These are phyloP conservation scores for Cladosporium sp. DNA, from an alignment of 2,329 filamentous ascomycete genomes.

Conservation along the genomic window DNA sequence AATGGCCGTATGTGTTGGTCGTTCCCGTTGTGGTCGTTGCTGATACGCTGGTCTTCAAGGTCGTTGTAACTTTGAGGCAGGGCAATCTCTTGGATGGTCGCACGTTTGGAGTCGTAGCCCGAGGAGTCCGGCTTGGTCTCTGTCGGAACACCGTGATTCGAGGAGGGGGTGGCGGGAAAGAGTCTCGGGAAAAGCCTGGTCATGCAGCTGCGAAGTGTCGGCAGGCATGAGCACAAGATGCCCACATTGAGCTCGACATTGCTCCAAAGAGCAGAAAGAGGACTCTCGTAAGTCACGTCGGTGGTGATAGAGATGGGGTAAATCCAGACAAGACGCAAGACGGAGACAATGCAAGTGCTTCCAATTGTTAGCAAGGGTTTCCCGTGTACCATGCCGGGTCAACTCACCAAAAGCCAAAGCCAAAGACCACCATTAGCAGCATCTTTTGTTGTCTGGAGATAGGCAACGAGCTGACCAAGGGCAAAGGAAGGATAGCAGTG, in stretches of 20 bases:
- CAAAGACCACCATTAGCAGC: conserved; percentile 30
- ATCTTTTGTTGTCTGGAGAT: conserved; percentile 25
- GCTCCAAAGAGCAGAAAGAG: conserved; percentile 23
- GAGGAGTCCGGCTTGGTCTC: conserved; percentile 1
- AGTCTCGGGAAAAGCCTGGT: conserved; percentile 23
- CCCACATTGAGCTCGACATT: conserved; percentile 25
- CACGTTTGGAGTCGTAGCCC: not conserved
- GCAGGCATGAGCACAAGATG: conserved; percentile 26
- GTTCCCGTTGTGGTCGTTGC: not conserved
- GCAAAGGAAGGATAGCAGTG: conserved; percentile 29
- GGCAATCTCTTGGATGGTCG: conserved; percentile 6
- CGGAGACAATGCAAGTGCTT: conserved; percentile 24
- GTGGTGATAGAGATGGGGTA: conserved; percentile 19
- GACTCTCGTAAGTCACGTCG: conserved; percentile 24
- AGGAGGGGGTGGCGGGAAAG: conserved; percentile 12
- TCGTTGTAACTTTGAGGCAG: not conserved
- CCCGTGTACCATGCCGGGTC: not conserved
- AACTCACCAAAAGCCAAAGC: conserved; percentile 21
- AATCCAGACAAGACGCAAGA: conserved; percentile 24
- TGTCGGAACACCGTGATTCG: not conserved
- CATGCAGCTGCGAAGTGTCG: conserved; percentile 24
- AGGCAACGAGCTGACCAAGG: conserved; percentile 25
- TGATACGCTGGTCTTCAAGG: not conserved
- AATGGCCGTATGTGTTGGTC: not conserved
- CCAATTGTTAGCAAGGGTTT: conserved; percentile 11